phyloP scores from a whole-genome alignment of 1,284 basidiomycete genomes.

The Hymenochaete sp. region DNA sequence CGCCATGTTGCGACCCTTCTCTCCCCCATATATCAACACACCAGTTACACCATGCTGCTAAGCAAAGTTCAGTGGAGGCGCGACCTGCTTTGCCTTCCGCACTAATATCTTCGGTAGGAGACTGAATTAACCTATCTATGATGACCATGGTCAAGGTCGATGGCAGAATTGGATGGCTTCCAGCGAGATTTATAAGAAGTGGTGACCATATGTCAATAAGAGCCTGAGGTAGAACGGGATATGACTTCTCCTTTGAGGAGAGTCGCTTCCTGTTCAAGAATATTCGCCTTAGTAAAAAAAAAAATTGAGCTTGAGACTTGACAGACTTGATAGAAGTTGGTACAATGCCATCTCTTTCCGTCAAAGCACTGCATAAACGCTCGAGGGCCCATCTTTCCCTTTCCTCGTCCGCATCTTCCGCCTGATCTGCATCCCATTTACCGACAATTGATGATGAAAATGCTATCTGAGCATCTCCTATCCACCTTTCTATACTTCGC shows the following conservation, averaged over 20 bases:
- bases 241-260: slow-evolving; percentile 32
- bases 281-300: slow-evolving; percentile 10
- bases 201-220: slow-evolving; percentile 64
- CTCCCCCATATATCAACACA: slow-evolving; percentile 34
- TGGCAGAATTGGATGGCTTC: slow-evolving; percentile 47
- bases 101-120: slow-evolving; percentile 9
- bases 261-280: slow-evolving; percentile 48
- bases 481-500: slow-evolving; percentile 62
- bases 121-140: slow-evolving; percentile 33
- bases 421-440: slow-evolving; percentile 39
- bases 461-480: slow-evolving; percentile 59
- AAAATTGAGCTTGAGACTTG: neutral
- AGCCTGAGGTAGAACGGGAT: slow-evolving; percentile 39
- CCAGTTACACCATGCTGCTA: slow-evolving; percentile 65
- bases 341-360: slow-evolving; percentile 61
- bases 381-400: slow-evolving; percentile 59
- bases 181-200: slow-evolving; percentile 54
- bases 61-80: slow-evolving; percentile 44
- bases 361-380: slow-evolving; percentile 51
- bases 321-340: slow-evolving; percentile 73
- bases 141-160: slow-evolving; percentile 44
- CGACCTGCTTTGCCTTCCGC: slow-evolving; percentile 21
- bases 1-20: slow-evolving; percentile 22
- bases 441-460: slow-evolving; percentile 36
- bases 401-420: slow-evolving; percentile 26